A percentile compares a stretch with the other conserved stretches of the same genome.
phyloP scores from a whole-genome alignment of 441 rosid genomes.

The Erodium trifolium region DNA sequence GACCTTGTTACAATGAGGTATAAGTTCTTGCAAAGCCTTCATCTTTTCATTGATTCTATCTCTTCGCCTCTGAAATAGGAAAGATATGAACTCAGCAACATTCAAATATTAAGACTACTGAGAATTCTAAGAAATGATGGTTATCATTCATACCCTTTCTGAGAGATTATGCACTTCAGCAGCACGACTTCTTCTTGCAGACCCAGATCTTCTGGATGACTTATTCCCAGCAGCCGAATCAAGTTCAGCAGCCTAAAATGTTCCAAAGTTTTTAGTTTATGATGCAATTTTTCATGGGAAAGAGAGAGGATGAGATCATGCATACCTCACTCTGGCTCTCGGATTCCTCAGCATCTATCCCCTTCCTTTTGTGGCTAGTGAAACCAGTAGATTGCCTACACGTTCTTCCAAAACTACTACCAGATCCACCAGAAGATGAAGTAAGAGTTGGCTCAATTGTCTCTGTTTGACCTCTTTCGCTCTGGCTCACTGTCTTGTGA shows the following conservation, averaged over 20 bases:
- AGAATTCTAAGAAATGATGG: neutral
- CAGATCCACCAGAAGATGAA: slow-evolving; percentile 61
- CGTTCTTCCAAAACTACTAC: slow-evolving; percentile 39
- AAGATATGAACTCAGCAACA: slow-evolving; percentile 4
- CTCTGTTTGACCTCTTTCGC: slow-evolving; percentile 33
- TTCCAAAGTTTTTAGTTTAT: neutral
- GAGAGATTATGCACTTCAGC: slow-evolving; percentile 79
- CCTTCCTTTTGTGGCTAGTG: slow-evolving; percentile 40
- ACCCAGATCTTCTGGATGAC: slow-evolving; percentile 38
- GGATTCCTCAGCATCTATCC: slow-evolving; percentile 32
- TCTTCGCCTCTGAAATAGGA: slow-evolving; percentile 45
- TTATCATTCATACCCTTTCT: slow-evolving; percentile 40
- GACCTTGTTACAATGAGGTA: slow-evolving; percentile 73
- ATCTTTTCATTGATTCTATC: slow-evolving; percentile 72
- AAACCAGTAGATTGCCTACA: slow-evolving; percentile 19
- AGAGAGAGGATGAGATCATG: neutral
- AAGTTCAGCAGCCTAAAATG: slow-evolving; percentile 38
- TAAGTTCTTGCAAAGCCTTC: slow-evolving; percentile 63
- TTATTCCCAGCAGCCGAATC: slow-evolving; percentile 33
- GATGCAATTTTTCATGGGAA: too few species aligned
- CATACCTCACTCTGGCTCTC: slow-evolving; percentile 53
- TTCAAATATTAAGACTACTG: neutral
- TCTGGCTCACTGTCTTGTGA: slow-evolving; percentile 16
- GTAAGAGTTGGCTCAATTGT: slow-evolving; percentile 33
- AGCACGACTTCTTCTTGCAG: slow-evolving; percentile 53